Percentiles rank a stretch among this genome's conserved stretches.
Evolutionary conservation across 495 filamentous ascomycete genomes (phyloP).

Genomic region (Chaetomium cochliodes): DNA sequence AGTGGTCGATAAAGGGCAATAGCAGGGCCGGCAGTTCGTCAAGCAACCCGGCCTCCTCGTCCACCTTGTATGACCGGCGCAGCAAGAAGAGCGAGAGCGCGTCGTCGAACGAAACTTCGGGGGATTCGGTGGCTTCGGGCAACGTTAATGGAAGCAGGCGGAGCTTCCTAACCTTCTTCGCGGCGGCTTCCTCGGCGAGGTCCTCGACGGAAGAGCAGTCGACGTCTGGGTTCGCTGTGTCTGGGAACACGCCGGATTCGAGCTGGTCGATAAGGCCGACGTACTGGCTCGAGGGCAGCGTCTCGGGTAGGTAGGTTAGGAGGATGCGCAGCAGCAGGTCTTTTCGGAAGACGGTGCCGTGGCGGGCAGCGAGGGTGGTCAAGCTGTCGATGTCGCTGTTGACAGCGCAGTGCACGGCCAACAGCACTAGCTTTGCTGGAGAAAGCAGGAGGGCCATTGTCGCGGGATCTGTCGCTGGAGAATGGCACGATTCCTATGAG

Average conservation of each 20-base stretch:
- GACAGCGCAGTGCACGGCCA: conserved; percentile 60
- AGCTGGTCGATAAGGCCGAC: conserved; percentile 58
- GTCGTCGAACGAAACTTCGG: conserved; percentile 52
- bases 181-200: conserved; percentile 63
- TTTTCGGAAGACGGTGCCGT: conserved; percentile 56
- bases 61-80: conserved; percentile 71
- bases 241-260: conserved; percentile 41
- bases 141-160: conserved; percentile 61
- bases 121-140: conserved; percentile 46
- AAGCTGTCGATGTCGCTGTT: conserved; percentile 60
- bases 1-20: conserved; percentile 69
- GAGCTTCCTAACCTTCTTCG: conserved; percentile 68
- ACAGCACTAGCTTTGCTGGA: conserved; percentile 59
- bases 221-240: conserved; percentile 37
- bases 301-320: conserved; percentile 82
- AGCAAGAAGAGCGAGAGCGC: conserved; percentile 68
- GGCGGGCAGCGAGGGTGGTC: conserved; percentile 58
- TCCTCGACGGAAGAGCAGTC: conserved; percentile 61
- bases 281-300: conserved; percentile 63
- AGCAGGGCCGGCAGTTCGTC: conserved; percentile 69
- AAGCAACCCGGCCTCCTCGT: conserved; percentile 74
- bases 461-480: background rate
- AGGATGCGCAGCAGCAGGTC: conserved; percentile 76
- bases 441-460: conserved; percentile 52
- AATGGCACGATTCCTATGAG: background rate